These are phyloP conservation scores for Dimocarpus longan DNA, from an alignment of 345 rosid species.

Conservation along the genomic window DNA sequence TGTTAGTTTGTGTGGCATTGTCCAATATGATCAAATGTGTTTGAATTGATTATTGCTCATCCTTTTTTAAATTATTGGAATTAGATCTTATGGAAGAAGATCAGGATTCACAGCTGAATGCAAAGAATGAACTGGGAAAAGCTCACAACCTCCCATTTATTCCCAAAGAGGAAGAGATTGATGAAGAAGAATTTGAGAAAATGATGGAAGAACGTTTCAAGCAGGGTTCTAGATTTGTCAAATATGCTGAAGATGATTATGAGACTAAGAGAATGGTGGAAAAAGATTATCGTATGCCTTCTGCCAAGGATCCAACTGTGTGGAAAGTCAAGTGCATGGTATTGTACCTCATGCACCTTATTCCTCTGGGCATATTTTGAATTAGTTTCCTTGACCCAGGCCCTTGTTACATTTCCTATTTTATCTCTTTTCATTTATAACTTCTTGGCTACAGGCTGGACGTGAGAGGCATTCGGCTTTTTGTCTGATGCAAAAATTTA, in stretches of 20 bases:
- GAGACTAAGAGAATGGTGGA: constrained; percentile 56
- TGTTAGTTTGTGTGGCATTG: constrained; percentile 21
- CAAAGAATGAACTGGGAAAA: constrained; percentile 47
- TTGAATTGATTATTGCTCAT: background rate
- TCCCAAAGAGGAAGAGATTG: constrained; percentile 79
- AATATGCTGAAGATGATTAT: constrained; percentile 60
- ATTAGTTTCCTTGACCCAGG: background rate
- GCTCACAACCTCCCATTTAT: constrained; percentile 41
- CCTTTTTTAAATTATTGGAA: constrained; percentile 19
- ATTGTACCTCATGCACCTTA: constrained; percentile 23
- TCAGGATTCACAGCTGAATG: constrained; percentile 38
- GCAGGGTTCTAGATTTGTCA: constrained; percentile 48
- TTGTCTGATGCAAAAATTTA: constrained; percentile 94
- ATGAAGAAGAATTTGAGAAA: constrained; percentile 80
- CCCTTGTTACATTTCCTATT: background rate
- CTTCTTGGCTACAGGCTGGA: constrained; percentile 60
- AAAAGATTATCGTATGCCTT: constrained; percentile 50
- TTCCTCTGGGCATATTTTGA: constrained; percentile 7
- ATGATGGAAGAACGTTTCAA: constrained; percentile 86
- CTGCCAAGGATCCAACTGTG: constrained; percentile 58
- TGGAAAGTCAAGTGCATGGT: constrained; percentile 98
- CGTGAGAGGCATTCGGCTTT: constrained; percentile 78
- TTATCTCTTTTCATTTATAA: constrained; percentile 13
- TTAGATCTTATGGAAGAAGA: constrained; percentile 58
- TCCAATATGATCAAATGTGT: constrained; percentile 1